These are phyloP conservation scores for Cytospora chrysosperma DNA, from an alignment of 2,329 filamentous ascomycete species.

Conservation along the genomic window DNA sequence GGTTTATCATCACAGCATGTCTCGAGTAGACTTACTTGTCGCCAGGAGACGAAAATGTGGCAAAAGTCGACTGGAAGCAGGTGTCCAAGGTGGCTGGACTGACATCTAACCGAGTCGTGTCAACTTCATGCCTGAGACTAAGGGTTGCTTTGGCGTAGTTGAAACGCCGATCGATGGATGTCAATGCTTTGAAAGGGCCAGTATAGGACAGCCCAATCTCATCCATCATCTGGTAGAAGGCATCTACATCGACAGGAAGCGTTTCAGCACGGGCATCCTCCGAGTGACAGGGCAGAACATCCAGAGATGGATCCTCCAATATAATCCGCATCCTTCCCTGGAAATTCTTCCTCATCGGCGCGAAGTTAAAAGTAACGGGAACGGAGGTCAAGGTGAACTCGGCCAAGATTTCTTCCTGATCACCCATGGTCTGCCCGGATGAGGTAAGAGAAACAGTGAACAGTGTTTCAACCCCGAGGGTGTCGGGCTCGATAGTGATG, in stretches of 20 bases:
- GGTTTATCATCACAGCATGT: no score
- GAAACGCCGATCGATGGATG: conserved; percentile 36
- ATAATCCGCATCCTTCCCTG: conserved; percentile 34
- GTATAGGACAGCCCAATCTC: conserved; percentile 39
- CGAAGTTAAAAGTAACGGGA: conserved; percentile 31
- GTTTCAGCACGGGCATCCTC: conserved; percentile 32
- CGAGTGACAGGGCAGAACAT: conserved; percentile 31
- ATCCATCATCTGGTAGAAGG: conserved; percentile 44
- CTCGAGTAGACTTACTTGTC: conserved; percentile 34
- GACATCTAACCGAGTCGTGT: conserved; percentile 37
- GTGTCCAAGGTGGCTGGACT: conserved; percentile 44
- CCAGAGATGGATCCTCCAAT: conserved; percentile 30
- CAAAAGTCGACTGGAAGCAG: conserved; percentile 43
- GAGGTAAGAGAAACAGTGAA: conserved; percentile 35
- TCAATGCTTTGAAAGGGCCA: conserved; percentile 39
- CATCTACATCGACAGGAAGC: conserved; percentile 31
- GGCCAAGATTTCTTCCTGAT: conserved; percentile 30
- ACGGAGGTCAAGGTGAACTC: conserved; percentile 37
- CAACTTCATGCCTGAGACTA: conserved; percentile 34
- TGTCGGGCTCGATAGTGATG: conserved; percentile 35
- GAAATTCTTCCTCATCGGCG: conserved; percentile 39
- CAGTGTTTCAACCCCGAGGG: conserved; percentile 37
- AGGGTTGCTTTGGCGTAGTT: conserved; percentile 37
- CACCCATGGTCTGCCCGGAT: background rate
- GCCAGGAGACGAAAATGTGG: conserved; percentile 41